Evolutionary conservation across 371 early-diverging fungal genomes (phyloP), one percentile per base, ranked within the genome.

Genomic region (Mortierella sp.): DNA sequence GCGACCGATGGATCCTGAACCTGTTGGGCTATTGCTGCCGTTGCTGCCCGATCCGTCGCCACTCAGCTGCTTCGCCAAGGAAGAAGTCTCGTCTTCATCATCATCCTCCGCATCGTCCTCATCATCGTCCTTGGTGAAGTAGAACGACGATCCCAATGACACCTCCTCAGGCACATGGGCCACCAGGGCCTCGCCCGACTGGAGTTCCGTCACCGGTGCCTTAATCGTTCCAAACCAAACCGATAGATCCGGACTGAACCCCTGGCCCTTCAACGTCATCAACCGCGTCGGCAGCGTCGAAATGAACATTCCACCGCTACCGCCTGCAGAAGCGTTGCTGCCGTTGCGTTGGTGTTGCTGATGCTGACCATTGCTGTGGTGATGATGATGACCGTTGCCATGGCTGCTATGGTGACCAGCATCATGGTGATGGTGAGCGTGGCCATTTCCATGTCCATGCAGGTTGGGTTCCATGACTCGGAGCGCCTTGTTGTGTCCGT

Each of bases 221-320:
- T 87, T 86, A 63, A 90, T 77, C 67, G 91, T 91, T 22, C 92
- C 94, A 85, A 95, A 94, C 90, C 92, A 89, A n/a, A 95, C 90
- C 2, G 87, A 86, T 66, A 94, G 80, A 64, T 93, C 92, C 4
- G 90, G 89, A 0, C 91, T 85, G 68, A 94, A 87, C 50, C 94
- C 93, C 45, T 91, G 88, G 5, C 95, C 95, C 53, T 87, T 79
- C 26, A 93, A 64, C 34, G 88, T 89, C 43, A 88, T 71, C 40
- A 68, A 48, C 19, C 75, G 73, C 0, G 67, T 63, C 11, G 79
- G 63, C 53, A 67, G 19, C 43, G 69, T 31, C 10, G 68, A 29
- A 2, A 66, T 69, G 47, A 73, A 72, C 31, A 22, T 7, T 29
- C 67, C 45, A 47, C 52, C 22, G 52, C 34, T 29, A n/a, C 45